Percentiles rank a stretch among this genome's conserved stretches.
These are phyloP conservation scores for Phytophthora chlamydospora DNA, from an alignment of 352 stramenopile species.

Conservation along the genomic window DNA sequence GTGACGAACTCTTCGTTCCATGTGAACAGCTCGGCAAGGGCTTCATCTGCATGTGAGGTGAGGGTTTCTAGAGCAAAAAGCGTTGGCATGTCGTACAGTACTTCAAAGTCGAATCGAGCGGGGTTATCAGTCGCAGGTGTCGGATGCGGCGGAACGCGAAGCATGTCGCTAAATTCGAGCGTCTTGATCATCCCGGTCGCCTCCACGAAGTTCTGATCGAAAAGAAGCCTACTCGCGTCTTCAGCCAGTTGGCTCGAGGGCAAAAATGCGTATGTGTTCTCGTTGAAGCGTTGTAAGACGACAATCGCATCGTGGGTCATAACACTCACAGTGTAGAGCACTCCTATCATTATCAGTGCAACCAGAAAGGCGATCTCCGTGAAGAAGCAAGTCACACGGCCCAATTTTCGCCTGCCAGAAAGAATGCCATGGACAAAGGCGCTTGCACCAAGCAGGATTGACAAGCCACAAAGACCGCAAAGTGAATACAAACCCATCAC, in stretches of 20 bases:
- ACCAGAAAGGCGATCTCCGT: constrained; percentile 48
- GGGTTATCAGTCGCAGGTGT: constrained; percentile 50
- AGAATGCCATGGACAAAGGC: constrained; percentile 43
- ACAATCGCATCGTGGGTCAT: constrained; percentile 62
- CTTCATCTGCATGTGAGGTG: constrained; percentile 20
- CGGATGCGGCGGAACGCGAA: constrained; percentile 65
- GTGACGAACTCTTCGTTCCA: constrained; percentile 58
- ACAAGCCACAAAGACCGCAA: constrained; percentile 35
- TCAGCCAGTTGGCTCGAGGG: constrained; percentile 12
- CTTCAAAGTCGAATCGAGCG: constrained; percentile 42
- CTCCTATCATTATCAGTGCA: constrained; percentile 49
- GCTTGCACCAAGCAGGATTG: constrained; percentile 34
- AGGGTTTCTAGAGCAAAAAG: constrained; percentile 49
- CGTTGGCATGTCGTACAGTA: constrained; percentile 53
- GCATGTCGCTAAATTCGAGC: constrained; percentile 64
- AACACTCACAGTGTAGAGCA: constrained; percentile 53
- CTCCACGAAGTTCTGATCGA: constrained; percentile 55
- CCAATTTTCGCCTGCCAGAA: constrained; percentile 45
- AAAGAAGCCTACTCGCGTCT: constrained; percentile 44
- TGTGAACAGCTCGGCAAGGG: constrained; percentile 50
- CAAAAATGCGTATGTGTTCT: constrained; percentile 43
- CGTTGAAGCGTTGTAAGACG: constrained; percentile 43
- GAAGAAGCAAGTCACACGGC: constrained; percentile 50
- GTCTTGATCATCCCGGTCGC: constrained; percentile 32
- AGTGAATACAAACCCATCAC: constrained; percentile 42